phyloP scores from a whole-genome alignment of 1,284 basidiomycete species.

The Rhodotorula glutinis region DNA sequence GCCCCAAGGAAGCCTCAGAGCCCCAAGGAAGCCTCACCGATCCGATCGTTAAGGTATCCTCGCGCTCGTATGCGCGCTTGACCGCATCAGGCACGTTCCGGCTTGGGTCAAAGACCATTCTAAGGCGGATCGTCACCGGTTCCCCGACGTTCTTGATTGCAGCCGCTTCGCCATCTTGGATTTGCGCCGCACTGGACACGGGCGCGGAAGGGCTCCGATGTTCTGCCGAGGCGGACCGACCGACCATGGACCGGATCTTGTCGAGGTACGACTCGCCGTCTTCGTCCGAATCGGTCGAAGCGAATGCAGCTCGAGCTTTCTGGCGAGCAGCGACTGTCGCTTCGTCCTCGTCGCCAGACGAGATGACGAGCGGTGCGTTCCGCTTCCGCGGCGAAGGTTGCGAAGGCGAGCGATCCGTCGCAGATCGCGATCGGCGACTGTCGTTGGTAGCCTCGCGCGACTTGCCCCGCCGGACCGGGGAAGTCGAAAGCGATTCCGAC shows the following conservation, averaged over 20 bases:
- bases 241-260: slow-evolving; percentile 5
- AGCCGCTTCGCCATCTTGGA: too few species aligned
- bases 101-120: slow-evolving; percentile 24
- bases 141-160: not conserved
- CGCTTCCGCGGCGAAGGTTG: slow-evolving; percentile 2
- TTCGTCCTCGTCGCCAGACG: slow-evolving; percentile 6
- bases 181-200: too few species aligned
- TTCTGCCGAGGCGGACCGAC: not conserved
- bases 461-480: not conserved
- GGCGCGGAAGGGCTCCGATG: not conserved
- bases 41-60: slow-evolving; percentile 9
- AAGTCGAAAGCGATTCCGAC: not conserved
- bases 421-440: not conserved
- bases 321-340: not conserved
- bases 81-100: not conserved
- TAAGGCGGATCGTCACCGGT: slow-evolving; percentile 5
- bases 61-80: slow-evolving; percentile 14
- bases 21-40: slow-evolving; percentile 19
- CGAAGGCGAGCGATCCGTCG: not conserved
- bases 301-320: not conserved
- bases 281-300: not conserved
- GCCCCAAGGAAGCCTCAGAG: too few species aligned
- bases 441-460: not conserved
- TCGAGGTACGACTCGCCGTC: not conserved
- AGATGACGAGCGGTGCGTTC: not conserved